Evolutionary conservation across 805 yeast genomes (phyloP).

Genomic region (Wickerhamomyces rabaulensis): DNA sequence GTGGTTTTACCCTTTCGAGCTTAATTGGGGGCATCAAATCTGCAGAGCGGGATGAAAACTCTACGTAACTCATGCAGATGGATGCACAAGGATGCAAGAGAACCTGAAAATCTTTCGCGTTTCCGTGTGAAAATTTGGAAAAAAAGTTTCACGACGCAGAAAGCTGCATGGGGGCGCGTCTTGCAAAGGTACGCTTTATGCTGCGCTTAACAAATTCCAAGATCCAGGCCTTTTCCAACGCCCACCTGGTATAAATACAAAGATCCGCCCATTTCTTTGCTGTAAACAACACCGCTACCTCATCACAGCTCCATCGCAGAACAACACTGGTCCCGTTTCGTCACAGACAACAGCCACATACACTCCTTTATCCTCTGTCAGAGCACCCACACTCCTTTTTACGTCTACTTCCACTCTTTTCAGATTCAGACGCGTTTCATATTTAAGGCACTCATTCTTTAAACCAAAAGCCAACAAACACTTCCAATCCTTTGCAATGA

Average conservation of each 20-base stretch:
- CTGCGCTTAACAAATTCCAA: background rate
- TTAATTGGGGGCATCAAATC: background rate
- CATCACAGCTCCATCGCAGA: background rate
- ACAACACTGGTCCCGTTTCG: background rate
- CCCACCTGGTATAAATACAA: no score
- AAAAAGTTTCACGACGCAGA: background rate
- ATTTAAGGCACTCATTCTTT: background rate
- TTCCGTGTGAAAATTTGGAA: background rate
- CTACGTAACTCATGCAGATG: background rate
- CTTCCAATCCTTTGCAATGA: constrained; percentile 14
- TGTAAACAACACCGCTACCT: background rate
- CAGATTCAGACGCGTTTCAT: background rate
- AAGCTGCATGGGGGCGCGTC: background rate
- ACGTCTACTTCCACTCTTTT: background rate
- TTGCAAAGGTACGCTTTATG: background rate
- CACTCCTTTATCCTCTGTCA: background rate
- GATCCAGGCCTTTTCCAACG: background rate
- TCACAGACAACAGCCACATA: background rate
- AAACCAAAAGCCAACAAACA: background rate
- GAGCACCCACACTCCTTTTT: background rate
- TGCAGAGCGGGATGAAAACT: background rate
- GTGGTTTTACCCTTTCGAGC: background rate
- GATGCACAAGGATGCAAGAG: background rate
- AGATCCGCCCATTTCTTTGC: background rate
- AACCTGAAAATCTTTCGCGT: background rate